phyloP scores from a whole-genome alignment of 2,329 filamentous ascomycete genomes.

The Fusarium kyushuense region DNA sequence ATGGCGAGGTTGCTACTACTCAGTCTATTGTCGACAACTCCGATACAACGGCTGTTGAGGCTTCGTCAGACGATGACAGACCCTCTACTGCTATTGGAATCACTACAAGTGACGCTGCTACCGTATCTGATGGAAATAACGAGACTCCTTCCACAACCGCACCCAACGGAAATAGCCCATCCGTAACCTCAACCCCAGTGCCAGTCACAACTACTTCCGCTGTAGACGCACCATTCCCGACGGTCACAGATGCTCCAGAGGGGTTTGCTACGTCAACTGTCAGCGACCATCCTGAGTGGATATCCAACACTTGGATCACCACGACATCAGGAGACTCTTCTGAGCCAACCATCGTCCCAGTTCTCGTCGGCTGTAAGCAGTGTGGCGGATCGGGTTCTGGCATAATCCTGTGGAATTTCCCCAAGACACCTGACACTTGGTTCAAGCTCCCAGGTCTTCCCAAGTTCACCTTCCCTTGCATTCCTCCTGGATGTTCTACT shows the following conservation, averaged over 20 bases:
- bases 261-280: constrained; percentile 1
- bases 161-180: neutral
- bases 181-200: neutral
- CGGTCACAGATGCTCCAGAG: constrained; percentile 10
- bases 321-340: constrained; percentile 20
- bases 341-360: constrained; percentile 30
- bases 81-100: neutral
- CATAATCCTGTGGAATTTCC: constrained; percentile 16
- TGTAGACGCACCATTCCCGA: neutral
- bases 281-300: constrained; percentile 30
- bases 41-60: neutral
- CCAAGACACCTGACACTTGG: neutral
- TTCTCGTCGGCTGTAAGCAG: constrained; percentile 17
- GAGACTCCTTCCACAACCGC: neutral
- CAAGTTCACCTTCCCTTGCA: constrained; percentile 24
- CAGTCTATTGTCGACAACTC: neutral
- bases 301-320: constrained; percentile 36
- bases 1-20: neutral
- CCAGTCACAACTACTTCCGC: neutral
- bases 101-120: neutral
- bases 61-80: neutral
- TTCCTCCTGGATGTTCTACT: constrained; percentile 16
- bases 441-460: constrained; percentile 28
- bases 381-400: constrained; percentile 26
- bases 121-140: neutral